These are phyloP conservation scores for Clavispora carvajalis DNA, from an alignment of 805 yeast genomes.

Conservation along the genomic window DNA sequence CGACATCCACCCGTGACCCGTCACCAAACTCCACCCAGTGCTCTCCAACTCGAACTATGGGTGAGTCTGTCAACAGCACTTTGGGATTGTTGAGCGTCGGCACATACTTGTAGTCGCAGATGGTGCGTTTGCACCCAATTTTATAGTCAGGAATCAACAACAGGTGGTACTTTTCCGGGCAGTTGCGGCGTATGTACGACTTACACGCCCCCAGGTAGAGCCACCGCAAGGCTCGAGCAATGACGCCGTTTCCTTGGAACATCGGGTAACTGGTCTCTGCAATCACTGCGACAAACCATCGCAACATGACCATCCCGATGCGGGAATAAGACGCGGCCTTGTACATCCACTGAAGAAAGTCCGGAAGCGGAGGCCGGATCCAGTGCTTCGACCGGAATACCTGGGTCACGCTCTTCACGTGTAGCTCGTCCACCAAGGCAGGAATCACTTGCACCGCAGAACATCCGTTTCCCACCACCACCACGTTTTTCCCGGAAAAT, in stretches of 20 bases:
- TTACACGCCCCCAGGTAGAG: constrained; percentile 16
- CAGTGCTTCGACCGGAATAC: constrained; percentile 33
- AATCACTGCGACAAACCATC: constrained; percentile 22
- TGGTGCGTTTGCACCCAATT: constrained; percentile 38
- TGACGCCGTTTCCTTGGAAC: constrained; percentile 24
- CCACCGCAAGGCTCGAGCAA: constrained; percentile 24
- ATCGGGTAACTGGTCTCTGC: constrained; percentile 36
- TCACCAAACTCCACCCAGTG: constrained; percentile 24
- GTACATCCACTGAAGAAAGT: constrained; percentile 17
- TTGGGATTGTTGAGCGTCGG: constrained; percentile 29
- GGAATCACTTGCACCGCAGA: constrained; percentile 40
- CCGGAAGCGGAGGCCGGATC: constrained; percentile 36
- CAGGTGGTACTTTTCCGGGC: constrained; percentile 31
- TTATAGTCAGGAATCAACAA: constrained; percentile 32
- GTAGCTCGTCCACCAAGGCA: constrained; percentile 24
- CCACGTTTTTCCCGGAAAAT: constrained; percentile 30
- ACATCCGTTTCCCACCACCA: constrained; percentile 40
- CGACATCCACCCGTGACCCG: constrained; percentile 28
- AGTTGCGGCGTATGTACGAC: constrained; percentile 22
- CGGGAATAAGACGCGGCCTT: constrained; percentile 20
- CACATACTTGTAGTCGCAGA: constrained; percentile 33
- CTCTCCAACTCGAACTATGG: constrained; percentile 23
- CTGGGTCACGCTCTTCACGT: constrained; percentile 26
- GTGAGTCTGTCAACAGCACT: constrained; percentile 19
- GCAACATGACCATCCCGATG: constrained; percentile 23